A percentile compares a stretch with the other conserved stretches of the same genome.
These are phyloP conservation scores for Arabidopsis thaliana DNA, from an alignment of 345 rosid species.

Conservation along the genomic window TAIR10.1 NC_003074.8:18441501-18442000, in stretches of 20 bases:
- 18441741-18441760: neutral
- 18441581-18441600: slow-evolving; percentile 71
- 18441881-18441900: neutral
- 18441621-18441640: slow-evolving; percentile 76
- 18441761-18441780: slow-evolving; percentile 10
- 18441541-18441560: slow-evolving; percentile 66
- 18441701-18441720: neutral
- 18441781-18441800: neutral
- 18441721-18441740: neutral
- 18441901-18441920: slow-evolving; percentile 21
- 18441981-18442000: slow-evolving; percentile 25
- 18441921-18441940: slow-evolving; percentile 15
- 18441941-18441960: neutral
- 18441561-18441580: slow-evolving; percentile 88
- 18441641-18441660: slow-evolving; percentile 84
- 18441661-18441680: slow-evolving; percentile 20
- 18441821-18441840: neutral
- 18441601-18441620: slow-evolving; percentile 77
- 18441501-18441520: neutral
- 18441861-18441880: slow-evolving; percentile 7
- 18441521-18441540: slow-evolving; percentile 59
- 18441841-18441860: neutral
- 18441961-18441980: slow-evolving; percentile 25
- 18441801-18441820: slow-evolving; percentile 2
- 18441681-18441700: slow-evolving; percentile 28